Base-by-base conservation (phyloP, 805 yeast species). In the Candida montana region DNA sequence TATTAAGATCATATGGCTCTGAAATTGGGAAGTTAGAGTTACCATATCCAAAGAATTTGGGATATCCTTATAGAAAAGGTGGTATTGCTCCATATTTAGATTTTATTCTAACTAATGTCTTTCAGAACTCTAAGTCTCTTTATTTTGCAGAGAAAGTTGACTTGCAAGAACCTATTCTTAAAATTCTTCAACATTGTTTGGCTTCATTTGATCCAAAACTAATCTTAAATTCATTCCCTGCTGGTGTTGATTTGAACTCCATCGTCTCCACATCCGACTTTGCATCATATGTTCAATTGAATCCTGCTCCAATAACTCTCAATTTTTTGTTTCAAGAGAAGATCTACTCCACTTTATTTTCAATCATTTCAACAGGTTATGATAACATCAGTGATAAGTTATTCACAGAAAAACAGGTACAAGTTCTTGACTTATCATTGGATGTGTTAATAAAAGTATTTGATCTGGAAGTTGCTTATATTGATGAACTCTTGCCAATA, bases 21-120 rank as follows among this genome's bases (percentile, higher is more conserved):
- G 49, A 59, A 3, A 66, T 71, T 47, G 71, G 75, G 13, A 68
- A 67, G 28, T 54, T 51, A 27, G 41, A 53, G 5, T 54, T 80
- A 12, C 68, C 77, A 11, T 83, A 70, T 52, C 95, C 95, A 1
- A 51, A 65, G 7, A 76, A 72, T 39, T 58, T 88, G 21, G 96
- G 96, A 0, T 57, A 58, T 3, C 66, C 68, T 0, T 74, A 79
- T 48, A 71, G 95, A 51, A 74, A 66, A 26, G 71, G 69, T 26
- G 95, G 96, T 2, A 61, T 88, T 6, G 77, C 89, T 77, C 88
- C 93, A 3, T 91, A 90, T 52, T 58, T 85, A 40, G 91, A 87
- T 40, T 88, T 77, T 51, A 57, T 89, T 12, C 54, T 84, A n/a
- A 63, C 72, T 11, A 84, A 83, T 33, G 76, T 89, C 0, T 77